phyloP scores from a whole-genome alignment of 371 early-diverging fungal species.

The Mucor racemosus region DNA sequence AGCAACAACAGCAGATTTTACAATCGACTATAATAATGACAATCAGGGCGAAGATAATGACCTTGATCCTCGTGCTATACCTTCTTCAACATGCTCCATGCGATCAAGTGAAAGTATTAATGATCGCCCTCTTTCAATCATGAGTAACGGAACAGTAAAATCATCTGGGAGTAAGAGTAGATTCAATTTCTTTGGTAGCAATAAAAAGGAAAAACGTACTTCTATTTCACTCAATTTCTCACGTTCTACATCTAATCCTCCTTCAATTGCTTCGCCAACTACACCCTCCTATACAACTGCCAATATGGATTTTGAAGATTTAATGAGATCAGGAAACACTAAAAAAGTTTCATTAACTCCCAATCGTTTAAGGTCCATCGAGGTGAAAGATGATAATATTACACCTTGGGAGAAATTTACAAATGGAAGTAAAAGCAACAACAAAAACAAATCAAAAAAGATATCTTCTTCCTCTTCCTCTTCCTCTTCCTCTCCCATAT shows the following conservation, averaged over 20 bases:
- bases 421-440: constrained; percentile 1
- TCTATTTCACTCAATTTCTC: constrained; percentile 16
- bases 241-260: background rate
- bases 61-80: constrained; percentile 3
- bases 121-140: constrained; percentile 21
- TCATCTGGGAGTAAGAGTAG: constrained; percentile 25
- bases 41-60: constrained; percentile 13
- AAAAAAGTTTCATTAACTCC: constrained; percentile 66
- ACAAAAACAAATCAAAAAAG: constrained; percentile 1
- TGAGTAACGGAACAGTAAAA: constrained; percentile 23
- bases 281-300: constrained; percentile 18
- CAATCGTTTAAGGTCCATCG: constrained; percentile 63
- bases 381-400: constrained; percentile 37
- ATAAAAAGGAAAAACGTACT: constrained; percentile 12
- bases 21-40: constrained; percentile 9
- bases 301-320: constrained; percentile 59
- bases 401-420: constrained; percentile 19
- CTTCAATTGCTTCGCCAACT: constrained; percentile 18
- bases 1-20: constrained; percentile 14
- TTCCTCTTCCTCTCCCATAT: background rate
- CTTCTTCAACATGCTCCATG: constrained; percentile 23
- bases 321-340: constrained; percentile 62
- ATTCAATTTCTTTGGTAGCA: constrained; percentile 25
- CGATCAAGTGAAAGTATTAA: constrained; percentile 25
- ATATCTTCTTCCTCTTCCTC: background rate